Evolutionary conservation across 2,329 filamentous ascomycete genomes (phyloP).

Genomic region (Arachnomyces sp.): DNA sequence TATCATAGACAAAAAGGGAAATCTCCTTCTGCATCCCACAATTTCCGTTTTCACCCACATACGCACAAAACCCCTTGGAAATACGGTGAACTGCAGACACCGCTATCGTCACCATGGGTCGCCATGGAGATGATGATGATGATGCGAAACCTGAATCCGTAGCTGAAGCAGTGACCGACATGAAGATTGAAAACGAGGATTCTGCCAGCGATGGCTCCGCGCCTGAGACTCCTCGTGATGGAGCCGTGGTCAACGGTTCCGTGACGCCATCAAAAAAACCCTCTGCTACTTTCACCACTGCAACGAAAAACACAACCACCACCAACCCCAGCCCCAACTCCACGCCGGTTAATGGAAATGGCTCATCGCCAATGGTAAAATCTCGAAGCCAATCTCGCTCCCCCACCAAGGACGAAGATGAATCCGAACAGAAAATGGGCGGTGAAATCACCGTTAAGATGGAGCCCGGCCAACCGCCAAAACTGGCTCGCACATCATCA

Average conservation of each 20-base stretch:
- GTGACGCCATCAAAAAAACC: slow-evolving; percentile 1
- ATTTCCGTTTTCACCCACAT: no score
- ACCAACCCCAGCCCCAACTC: slow-evolving; percentile 7
- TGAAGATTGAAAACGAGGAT: slow-evolving; percentile 25
- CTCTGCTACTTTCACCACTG: background rate
- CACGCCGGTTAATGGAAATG: background rate
- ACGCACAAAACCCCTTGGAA: no score
- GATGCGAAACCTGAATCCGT: slow-evolving; percentile 28
- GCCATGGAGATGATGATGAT: slow-evolving; percentile 28
- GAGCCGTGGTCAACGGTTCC: slow-evolving; percentile 9
- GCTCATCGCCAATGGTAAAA: slow-evolving; percentile 15
- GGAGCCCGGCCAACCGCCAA: slow-evolving; percentile 59
- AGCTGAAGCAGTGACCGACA: slow-evolving; percentile 29
- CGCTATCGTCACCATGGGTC: slow-evolving; percentile 35
- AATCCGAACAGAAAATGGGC: slow-evolving; percentile 47
- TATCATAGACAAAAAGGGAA: no score
- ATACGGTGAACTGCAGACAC: slow-evolving; percentile 8
- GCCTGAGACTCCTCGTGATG: slow-evolving; percentile 10
- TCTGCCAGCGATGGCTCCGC: slow-evolving; percentile 14
- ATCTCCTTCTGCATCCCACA: no score
- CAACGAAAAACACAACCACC: slow-evolving; percentile 12
- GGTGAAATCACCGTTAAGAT: slow-evolving; percentile 56
- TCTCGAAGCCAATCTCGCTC: slow-evolving; percentile 18
- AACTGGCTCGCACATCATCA: slow-evolving; percentile 63
- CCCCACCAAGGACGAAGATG: slow-evolving; percentile 27